These are phyloP conservation scores for Anethum foeniculum DNA, from an alignment of 140 eudicot species.

Conservation along the genomic window DNA sequence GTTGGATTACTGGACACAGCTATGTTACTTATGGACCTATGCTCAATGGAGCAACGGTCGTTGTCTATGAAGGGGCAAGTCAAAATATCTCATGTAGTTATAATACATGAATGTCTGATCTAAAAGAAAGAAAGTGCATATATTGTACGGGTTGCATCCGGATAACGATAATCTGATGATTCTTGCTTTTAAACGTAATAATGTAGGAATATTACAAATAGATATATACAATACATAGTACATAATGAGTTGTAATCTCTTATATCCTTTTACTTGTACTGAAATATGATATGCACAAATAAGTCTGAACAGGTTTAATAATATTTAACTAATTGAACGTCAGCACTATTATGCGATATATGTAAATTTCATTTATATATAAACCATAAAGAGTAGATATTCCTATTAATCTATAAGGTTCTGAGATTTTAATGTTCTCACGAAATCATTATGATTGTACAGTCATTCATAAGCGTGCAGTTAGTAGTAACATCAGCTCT, in stretches of 20 bases:
- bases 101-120: neutral
- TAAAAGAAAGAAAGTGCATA: neutral
- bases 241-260: neutral
- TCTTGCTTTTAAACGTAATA: neutral
- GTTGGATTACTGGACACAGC: conserved; percentile 99
- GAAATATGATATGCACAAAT: neutral
- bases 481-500: neutral
- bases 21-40: conserved; percentile 95
- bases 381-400: neutral
- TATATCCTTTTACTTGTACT: neutral
- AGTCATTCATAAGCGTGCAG: neutral
- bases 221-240: neutral
- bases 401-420: neutral
- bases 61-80: conserved; percentile 91
- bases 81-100: neutral
- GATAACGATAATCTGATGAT: neutral
- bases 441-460: neutral
- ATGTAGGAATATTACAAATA: neutral
- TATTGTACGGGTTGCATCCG: neutral
- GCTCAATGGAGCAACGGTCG: conserved; percentile 82
- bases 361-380: neutral
- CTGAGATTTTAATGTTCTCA: neutral
- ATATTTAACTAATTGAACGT: neutral
- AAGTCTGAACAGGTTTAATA: neutral
- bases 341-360: neutral